These are phyloP conservation scores for Akanthomyces lecanii DNA, from an alignment of 2,329 filamentous ascomycete genomes.

Conservation along the genomic window DNA sequence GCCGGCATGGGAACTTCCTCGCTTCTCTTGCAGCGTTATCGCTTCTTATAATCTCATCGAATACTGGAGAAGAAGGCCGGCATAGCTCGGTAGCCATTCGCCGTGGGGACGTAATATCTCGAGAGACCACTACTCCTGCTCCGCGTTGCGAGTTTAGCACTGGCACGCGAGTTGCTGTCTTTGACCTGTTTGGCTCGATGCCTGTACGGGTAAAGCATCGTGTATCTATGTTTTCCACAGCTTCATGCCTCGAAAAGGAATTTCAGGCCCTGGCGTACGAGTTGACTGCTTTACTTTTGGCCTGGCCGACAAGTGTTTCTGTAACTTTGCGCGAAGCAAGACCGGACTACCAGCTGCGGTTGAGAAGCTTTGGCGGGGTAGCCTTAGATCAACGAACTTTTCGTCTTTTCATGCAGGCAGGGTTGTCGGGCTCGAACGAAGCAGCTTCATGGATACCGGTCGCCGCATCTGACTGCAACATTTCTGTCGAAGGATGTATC, in stretches of 20 bases:
- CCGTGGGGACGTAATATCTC: conserved; percentile 60
- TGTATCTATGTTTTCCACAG: conserved; percentile 48
- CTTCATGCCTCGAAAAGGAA: conserved; percentile 51
- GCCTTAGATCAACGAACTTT: conserved; percentile 29
- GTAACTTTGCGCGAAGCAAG: conserved; percentile 54
- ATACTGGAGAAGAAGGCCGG: conserved; percentile 54
- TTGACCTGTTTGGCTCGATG: conserved; percentile 84
- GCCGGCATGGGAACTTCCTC: conserved; percentile 69
- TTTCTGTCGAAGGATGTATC: conserved; percentile 67
- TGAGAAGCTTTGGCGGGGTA: conserved; percentile 29
- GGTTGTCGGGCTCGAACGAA: conserved; percentile 52
- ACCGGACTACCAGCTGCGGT: conserved; percentile 33
- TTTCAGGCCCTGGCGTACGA: conserved; percentile 60
- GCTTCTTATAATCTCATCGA: conserved; percentile 71
- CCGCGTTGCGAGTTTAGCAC: conserved; percentile 55
- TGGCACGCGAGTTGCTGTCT: conserved; percentile 72
- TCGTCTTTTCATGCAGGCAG: conserved; percentile 61
- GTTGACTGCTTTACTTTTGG: conserved; percentile 63
- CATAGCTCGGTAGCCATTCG: conserved; percentile 66
- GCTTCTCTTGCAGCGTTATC: conserved; percentile 73
- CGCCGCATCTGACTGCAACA: conserved; percentile 57
- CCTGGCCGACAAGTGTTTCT: conserved; percentile 56
- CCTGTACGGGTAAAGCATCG: conserved; percentile 85
- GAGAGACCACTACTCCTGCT: conserved; percentile 59
- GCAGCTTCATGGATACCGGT: conserved; percentile 63